A percentile compares a stretch with the other conserved stretches of the same genome.
phyloP scores from a whole-genome alignment of 345 rosid species.

The Crucihimalaya himalaica region DNA sequence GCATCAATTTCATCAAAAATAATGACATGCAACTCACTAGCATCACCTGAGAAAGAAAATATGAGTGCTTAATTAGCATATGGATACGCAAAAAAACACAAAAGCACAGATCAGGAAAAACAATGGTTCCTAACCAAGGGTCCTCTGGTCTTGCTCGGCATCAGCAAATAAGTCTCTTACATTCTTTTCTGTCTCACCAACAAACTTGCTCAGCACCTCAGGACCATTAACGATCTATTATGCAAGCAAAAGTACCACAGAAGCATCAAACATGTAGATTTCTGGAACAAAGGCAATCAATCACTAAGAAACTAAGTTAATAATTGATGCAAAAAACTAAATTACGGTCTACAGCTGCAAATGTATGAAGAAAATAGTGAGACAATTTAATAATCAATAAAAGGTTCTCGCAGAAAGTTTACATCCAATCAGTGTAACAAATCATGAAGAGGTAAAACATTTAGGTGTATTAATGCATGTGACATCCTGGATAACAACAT shows the following conservation, averaged over 20 bases:
- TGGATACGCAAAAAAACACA: conserved; percentile 9
- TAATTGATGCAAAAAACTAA: conserved; percentile 2
- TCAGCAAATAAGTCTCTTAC: conserved; percentile 95
- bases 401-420: neutral
- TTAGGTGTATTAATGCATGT: neutral
- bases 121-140: conserved; percentile 56
- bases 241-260: conserved; percentile 33
- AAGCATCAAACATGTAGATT: conserved; percentile 12
- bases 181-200: conserved; percentile 98
- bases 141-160: conserved; percentile 95
- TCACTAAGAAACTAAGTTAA: neutral
- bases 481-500: neutral
- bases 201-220: conserved; percentile 96
- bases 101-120: conserved; percentile 21
- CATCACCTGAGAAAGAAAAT: conserved; percentile 69
- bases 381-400: neutral
- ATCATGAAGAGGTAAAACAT: neutral
- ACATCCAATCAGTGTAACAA: conserved; percentile 9
- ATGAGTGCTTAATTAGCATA: conserved; percentile 19
- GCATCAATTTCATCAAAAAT: conserved; percentile 99
- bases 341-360: conserved; percentile 1
- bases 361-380: conserved; percentile 8
- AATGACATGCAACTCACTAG: conserved; percentile 95
- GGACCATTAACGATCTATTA: conserved; percentile 93
- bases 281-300: conserved; percentile 18